A percentile compares a stretch with the other conserved stretches of the same genome.
Evolutionary conservation across 306 rosid species (phyloP).

Genomic region (Ziziphus jujuba): DNA sequence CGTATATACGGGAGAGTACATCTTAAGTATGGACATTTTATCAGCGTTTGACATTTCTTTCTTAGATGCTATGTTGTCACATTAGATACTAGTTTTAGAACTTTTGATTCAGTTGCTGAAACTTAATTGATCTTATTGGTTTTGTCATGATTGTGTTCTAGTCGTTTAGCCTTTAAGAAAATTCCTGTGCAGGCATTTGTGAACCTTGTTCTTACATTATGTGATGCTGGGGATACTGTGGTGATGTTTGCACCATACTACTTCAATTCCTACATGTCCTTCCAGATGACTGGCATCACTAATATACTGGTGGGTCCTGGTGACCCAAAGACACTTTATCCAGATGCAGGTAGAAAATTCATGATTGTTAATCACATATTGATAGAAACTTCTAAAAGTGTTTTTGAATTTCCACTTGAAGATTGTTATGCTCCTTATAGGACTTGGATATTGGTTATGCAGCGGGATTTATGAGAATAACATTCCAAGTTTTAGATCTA

Average conservation of each 20-base stretch:
- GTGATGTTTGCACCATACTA: constrained; percentile 94
- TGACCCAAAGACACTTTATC: constrained; percentile 70
- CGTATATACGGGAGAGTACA: too few species aligned
- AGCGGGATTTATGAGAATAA: background rate
- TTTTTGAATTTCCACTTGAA: constrained; percentile 6
- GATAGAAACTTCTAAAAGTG: background rate
- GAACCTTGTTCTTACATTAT: constrained; percentile 88
- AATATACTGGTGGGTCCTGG: constrained; percentile 84
- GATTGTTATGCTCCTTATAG: background rate
- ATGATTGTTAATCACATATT: background rate
- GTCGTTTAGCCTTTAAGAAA: background rate
- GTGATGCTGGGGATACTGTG: constrained; percentile 89
- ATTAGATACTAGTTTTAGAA: background rate
- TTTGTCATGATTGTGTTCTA: background rate
- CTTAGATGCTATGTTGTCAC: constrained; percentile 1
- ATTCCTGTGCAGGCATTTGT: constrained; percentile 82
- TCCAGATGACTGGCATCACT: constrained; percentile 95
- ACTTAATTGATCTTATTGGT: background rate
- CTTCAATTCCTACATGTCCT: constrained; percentile 91
- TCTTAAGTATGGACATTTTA: too few species aligned
- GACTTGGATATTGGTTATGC: constrained; percentile 14
- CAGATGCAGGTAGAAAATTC: constrained; percentile 73
- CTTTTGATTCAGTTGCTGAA: background rate
- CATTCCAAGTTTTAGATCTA: background rate
- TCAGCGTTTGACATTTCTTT: background rate